These are phyloP conservation scores for Boletales sp. DNA, from an alignment of 768 basidiomycete species.

Conservation along the genomic window DNA sequence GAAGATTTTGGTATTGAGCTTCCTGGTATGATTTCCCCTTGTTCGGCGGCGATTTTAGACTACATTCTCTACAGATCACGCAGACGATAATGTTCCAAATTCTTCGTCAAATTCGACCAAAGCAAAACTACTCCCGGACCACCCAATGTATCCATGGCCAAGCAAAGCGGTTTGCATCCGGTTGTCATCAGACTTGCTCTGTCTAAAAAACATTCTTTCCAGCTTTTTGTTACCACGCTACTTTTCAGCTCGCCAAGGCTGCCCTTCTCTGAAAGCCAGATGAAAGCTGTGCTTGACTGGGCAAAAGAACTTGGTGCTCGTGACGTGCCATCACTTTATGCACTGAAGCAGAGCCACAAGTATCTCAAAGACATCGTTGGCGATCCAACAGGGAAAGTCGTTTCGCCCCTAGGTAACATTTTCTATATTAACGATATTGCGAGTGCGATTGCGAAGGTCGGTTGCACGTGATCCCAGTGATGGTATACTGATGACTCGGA, in stretches of 20 bases:
- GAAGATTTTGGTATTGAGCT: too few species aligned
- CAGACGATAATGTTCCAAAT: too few species aligned
- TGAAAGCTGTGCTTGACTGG: constrained; percentile 27
- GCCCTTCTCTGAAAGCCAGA: constrained; percentile 26
- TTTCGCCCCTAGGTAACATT: constrained; percentile 20
- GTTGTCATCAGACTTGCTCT: too few species aligned
- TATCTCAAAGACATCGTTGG: constrained; percentile 5
- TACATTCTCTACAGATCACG: too few species aligned
- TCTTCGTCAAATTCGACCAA: too few species aligned
- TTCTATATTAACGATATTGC: constrained; percentile 21
- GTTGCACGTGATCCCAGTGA: background rate
- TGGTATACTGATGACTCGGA: too few species aligned
- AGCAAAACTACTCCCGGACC: too few species aligned
- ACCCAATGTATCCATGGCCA: too few species aligned
- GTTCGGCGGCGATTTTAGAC: too few species aligned
- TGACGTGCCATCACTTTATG: constrained; percentile 20
- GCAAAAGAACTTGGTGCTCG: constrained; percentile 22
- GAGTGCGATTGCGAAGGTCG: constrained; percentile 9
- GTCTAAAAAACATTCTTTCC: too few species aligned
- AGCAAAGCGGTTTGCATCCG: too few species aligned
- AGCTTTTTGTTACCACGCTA: background rate
- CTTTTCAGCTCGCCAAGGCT: constrained; percentile 26
- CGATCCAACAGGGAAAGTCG: constrained; percentile 17
- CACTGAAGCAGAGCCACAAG: constrained; percentile 3
- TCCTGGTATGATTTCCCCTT: too few species aligned